phyloP scores from a whole-genome alignment of 2,329 filamentous ascomycete species.

The Hypoxylon rubiginosum region DNA sequence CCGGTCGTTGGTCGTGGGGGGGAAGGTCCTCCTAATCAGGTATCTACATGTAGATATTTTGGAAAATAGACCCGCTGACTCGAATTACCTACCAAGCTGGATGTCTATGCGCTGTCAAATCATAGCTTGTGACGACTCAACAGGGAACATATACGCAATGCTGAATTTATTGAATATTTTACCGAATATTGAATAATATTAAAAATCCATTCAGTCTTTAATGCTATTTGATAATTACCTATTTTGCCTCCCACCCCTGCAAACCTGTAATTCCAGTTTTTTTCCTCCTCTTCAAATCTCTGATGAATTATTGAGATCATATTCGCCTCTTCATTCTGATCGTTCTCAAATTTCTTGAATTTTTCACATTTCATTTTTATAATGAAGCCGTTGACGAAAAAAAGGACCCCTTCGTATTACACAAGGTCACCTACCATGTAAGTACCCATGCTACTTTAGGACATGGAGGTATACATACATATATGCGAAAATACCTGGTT shows the following conservation, averaged over 20 bases:
- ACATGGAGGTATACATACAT: not conserved
- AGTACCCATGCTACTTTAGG: not conserved
- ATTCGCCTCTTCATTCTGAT: not conserved
- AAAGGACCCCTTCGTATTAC: not conserved
- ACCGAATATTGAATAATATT: not conserved
- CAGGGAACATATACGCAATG: conserved; percentile 28
- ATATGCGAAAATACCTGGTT: not conserved
- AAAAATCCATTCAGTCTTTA: not conserved
- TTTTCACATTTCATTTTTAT: not conserved
- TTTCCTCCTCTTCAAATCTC: not conserved
- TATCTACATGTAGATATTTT: conserved; percentile 10
- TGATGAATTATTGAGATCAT: not conserved
- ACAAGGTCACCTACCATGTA: not conserved
- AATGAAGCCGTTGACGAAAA: not conserved
- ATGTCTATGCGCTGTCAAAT: conserved; percentile 40
- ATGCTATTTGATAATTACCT: not conserved
- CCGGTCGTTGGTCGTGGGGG: conserved; percentile 15
- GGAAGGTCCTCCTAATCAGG: conserved; percentile 14
- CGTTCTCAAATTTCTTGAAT: not conserved
- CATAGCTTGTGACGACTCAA: conserved; percentile 38
- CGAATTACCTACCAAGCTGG: conserved; percentile 30
- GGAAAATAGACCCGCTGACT: conserved; percentile 38
- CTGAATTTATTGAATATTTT: not conserved
- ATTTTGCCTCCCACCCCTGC: not conserved
- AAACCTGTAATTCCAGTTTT: not conserved